Base-by-base conservation (phyloP, 768 basidiomycete species). In the Lentinula sp. region DNA sequence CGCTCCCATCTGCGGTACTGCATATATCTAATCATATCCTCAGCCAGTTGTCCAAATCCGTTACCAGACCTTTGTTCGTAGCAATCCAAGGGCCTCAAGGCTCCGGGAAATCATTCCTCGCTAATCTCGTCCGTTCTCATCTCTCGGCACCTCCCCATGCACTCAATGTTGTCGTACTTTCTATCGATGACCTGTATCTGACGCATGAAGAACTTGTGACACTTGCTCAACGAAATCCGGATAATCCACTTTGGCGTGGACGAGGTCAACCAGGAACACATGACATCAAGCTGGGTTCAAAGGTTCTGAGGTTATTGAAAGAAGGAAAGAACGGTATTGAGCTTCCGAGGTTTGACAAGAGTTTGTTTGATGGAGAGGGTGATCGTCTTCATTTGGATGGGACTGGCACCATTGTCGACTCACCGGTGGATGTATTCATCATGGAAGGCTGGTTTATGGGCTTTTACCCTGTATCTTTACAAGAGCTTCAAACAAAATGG, bases 401-500 rank as follows among this genome's bases (percentile, higher is more conserved):
- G 67, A 37, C 75, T 41, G 81, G 83, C 15, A 69, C 72, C 1
- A 65, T 75, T 1, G 76, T 93, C 6, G 65, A 68, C 18, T 72
- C 72, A 37, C 75, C 63, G 69, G 77, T 68, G 5, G 93, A 99
- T 68, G 76, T 98, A 13, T 88, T 98, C 54, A 81, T 99, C 53
- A 76, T 99, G 53, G 97, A 99, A 75, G 97, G 97, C 9, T 99
- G 97, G 97, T 94, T 88, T 72, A 85, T 91, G 23, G 95, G 96
- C 0, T 98, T 97, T 70, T 79, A 80, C 55, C 87, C 93, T 1
- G 77, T 92, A 6, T 66, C 76, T 0, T 50, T 65, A 16, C 72
- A 76, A 9, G 82, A 84, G 62, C 70, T 93, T 37, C 77, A 83
- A 48, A 69, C 68, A 42, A 75, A 79, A 35, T 93, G 88, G 82